phyloP scores from a whole-genome alignment of 331 rosid genomes.

The Cydonia oblonga region DNA sequence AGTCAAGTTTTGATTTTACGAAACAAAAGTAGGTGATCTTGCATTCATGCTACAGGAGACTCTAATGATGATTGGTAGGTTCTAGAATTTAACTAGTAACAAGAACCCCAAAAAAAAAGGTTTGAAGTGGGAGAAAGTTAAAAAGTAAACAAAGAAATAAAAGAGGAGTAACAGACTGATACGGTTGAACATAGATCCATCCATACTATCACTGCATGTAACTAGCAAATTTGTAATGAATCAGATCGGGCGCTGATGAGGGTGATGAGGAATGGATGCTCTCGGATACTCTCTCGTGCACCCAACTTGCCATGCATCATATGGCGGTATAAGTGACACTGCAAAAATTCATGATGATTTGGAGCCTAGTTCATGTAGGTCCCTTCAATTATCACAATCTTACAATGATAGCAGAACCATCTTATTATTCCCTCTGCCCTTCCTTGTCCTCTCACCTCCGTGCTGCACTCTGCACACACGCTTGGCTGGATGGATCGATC shows the following conservation, averaged over 20 bases:
- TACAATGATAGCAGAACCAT: constrained; percentile 23
- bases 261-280: not conserved
- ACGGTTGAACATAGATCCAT: not conserved
- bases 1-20: not conserved
- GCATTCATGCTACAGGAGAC: not conserved
- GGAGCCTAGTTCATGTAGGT: constrained; percentile 14
- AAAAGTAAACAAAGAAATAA: not conserved
- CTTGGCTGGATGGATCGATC: not conserved
- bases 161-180: not conserved
- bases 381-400: constrained; percentile 25
- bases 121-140: not conserved
- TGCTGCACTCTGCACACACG: constrained; percentile 1
- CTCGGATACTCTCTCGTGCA: constrained; percentile 21
- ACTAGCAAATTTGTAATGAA: not conserved
- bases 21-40: not conserved
- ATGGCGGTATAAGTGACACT: not conserved
- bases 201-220: not conserved
- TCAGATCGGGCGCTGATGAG: not conserved
- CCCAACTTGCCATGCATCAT: constrained; percentile 27
- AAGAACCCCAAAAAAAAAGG: not conserved
- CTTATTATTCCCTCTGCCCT: constrained; percentile 19
- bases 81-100: not conserved
- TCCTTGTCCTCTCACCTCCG: not conserved
- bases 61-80: not conserved
- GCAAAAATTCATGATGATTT: constrained; percentile 11